These are phyloP conservation scores for Fusarium torulosum DNA, from an alignment of 2,329 filamentous ascomycete species.

Conservation along the genomic window DNA sequence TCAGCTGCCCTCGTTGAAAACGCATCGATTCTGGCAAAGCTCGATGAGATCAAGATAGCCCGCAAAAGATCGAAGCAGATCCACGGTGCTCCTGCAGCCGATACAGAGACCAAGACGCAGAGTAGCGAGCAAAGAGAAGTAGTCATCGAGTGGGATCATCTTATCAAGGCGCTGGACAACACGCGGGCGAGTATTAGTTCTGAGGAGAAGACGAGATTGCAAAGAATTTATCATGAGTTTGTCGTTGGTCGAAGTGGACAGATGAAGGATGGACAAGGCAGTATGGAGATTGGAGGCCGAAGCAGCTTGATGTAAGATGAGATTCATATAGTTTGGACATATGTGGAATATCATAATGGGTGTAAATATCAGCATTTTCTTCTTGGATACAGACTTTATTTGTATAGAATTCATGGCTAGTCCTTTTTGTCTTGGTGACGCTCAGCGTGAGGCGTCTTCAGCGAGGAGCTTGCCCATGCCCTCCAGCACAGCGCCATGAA, in stretches of 20 bases:
- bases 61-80: slow-evolving; percentile 63
- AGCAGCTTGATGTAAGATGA: slow-evolving; percentile 86
- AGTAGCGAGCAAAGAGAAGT: slow-evolving; percentile 72
- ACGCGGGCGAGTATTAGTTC: slow-evolving; percentile 87
- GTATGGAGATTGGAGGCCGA: slow-evolving; percentile 90
- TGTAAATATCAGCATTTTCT: slow-evolving; percentile 3
- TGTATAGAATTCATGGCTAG: neutral
- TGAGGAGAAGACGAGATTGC: slow-evolving; percentile 79
- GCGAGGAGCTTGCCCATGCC: slow-evolving; percentile 41
- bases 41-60: slow-evolving; percentile 81
- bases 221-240: slow-evolving; percentile 91
- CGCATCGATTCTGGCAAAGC: slow-evolving; percentile 82
- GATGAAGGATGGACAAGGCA: slow-evolving; percentile 92
- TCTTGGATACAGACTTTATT: neutral
- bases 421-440: neutral
- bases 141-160: slow-evolving; percentile 84
- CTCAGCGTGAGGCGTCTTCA: slow-evolving; percentile 30
- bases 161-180: slow-evolving; percentile 79
- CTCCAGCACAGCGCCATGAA: slow-evolving; percentile 58
- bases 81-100: slow-evolving; percentile 46
- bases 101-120: slow-evolving; percentile 47
- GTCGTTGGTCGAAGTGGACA: slow-evolving; percentile 92
- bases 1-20: slow-evolving; percentile 76
- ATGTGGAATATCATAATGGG: slow-evolving; percentile 10
- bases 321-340: slow-evolving; percentile 12